Conservation (phyloP, 2,329 filamentous ascomycete species). For the Saccharata proteae region DNA sequence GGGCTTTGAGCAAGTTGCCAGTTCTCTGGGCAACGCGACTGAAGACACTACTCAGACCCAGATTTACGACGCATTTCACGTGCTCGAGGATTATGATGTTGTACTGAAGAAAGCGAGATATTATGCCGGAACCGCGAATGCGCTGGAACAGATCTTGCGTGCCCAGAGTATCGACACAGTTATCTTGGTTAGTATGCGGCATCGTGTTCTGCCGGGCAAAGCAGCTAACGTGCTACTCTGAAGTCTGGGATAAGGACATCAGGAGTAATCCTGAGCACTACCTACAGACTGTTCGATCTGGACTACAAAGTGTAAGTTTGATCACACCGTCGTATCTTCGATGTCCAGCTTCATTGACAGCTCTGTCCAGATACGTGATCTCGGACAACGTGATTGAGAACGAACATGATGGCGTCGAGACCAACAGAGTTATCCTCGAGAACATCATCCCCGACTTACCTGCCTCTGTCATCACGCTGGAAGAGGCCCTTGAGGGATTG, state of each 20-base stretch:
- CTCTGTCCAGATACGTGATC: background rate
- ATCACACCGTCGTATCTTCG: background rate
- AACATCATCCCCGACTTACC: too few species aligned
- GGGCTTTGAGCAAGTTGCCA: constrained; percentile 24
- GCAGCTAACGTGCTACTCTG: background rate
- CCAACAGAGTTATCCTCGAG: too few species aligned
- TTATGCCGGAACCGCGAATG: constrained; percentile 30
- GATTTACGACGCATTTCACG: constrained; percentile 23
- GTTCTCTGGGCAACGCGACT: constrained; percentile 16
- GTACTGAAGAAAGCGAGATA: constrained; percentile 32
- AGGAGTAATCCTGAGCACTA: constrained; percentile 31
- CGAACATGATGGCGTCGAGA: too few species aligned
- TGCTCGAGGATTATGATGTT: constrained; percentile 22
- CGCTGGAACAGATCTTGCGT: constrained; percentile 29
- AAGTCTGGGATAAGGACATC: constrained; percentile 30
- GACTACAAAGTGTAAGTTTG: constrained; percentile 28
- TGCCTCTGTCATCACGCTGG: too few species aligned
- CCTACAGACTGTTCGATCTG: constrained; percentile 32
- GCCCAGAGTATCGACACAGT: constrained; percentile 30
- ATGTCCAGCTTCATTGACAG: too few species aligned
- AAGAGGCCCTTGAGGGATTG: too few species aligned
- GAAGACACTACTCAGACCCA: constrained; percentile 16
- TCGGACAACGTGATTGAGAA: background rate
- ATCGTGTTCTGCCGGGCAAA: background rate
- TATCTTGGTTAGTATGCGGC: constrained; percentile 19